A percentile compares a stretch with the other conserved stretches of the same genome.
phyloP scores from a whole-genome alignment of 2,329 filamentous ascomycete genomes.

The Decorospora gaudefroyi region DNA sequence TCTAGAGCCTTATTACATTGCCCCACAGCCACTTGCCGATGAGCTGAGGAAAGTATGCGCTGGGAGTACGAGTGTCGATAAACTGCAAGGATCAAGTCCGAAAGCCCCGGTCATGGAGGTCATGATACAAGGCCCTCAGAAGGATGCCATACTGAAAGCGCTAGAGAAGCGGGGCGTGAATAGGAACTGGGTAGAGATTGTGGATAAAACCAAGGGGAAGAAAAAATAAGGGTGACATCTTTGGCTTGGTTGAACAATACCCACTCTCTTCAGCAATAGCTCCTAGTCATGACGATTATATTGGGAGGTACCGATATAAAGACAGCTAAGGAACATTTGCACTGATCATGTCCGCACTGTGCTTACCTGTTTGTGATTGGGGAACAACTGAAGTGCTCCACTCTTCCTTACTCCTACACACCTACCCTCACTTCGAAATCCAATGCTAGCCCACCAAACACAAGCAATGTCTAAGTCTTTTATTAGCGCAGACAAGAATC shows the following conservation, averaged over 20 bases:
- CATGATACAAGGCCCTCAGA: conserved; percentile 69
- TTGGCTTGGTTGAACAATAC: conserved; percentile 13
- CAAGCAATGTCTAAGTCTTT: no score
- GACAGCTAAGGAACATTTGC: no score
- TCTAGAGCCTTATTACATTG: conserved; percentile 65
- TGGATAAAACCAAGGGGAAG: conserved; percentile 71
- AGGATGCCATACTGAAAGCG: conserved; percentile 62
- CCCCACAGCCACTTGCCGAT: conserved; percentile 64
- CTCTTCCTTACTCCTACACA: no score
- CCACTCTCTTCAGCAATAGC: no score
- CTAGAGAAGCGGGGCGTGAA: conserved; percentile 63
- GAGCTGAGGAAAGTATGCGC: conserved; percentile 70
- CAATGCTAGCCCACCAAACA: no score
- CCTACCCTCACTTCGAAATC: no score
- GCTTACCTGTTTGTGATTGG: no score
- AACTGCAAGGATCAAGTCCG: conserved; percentile 62
- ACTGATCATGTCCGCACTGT: no score
- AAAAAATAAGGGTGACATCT: conserved; percentile 47
- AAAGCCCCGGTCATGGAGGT: conserved; percentile 69
- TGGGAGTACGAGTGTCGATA: conserved; percentile 67
- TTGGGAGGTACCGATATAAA: no score
- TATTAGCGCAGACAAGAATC: no score
- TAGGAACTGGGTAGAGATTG: conserved; percentile 64
- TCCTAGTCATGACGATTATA: no score
- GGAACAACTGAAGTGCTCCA: no score